A percentile compares a stretch with the other conserved stretches of the same genome.
phyloP scores from a whole-genome alignment of 441 rosid genomes.

The Flueggea neowawraea region DNA sequence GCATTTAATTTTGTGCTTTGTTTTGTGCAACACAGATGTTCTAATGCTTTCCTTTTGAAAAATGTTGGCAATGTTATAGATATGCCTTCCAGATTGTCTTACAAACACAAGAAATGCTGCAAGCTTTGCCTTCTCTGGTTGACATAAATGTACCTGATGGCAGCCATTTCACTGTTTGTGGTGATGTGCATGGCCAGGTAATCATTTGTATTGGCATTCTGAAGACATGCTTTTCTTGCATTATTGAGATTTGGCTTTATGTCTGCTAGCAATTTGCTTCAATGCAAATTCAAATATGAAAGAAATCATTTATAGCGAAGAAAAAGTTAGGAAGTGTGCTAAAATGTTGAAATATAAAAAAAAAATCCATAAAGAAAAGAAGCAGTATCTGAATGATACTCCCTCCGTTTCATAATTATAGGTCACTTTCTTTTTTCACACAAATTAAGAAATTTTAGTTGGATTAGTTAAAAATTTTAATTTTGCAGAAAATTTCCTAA shows the following conservation, averaged over 20 bases:
- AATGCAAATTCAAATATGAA: too few species aligned
- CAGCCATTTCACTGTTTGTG: constrained; percentile 86
- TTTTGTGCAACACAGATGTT: not conserved
- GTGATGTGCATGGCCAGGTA: constrained; percentile 99
- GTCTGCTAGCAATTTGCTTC: not conserved
- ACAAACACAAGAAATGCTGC: constrained; percentile 80
- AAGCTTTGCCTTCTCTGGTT: constrained; percentile 74
- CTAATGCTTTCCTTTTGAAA: constrained; percentile 13
- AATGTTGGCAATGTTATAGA: constrained; percentile 35
- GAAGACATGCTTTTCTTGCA: constrained; percentile 6
- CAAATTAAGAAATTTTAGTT: too few species aligned
- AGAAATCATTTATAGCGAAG: too few species aligned
- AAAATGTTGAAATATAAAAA: too few species aligned
- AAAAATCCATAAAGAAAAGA: too few species aligned
- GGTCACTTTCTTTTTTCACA: too few species aligned
- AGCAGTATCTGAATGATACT: too few species aligned
- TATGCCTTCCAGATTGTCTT: constrained; percentile 94
- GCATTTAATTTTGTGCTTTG: constrained; percentile 10
- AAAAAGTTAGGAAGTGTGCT: too few species aligned
- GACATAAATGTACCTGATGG: constrained; percentile 71
- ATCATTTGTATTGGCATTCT: constrained; percentile 4
- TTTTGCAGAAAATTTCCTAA: too few species aligned
- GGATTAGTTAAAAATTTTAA: too few species aligned
- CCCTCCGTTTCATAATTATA: too few species aligned
- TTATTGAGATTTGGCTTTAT: constrained; percentile 7